Evolutionary conservation across 805 yeast species (phyloP).

Genomic region (Ogataea corticis): DNA sequence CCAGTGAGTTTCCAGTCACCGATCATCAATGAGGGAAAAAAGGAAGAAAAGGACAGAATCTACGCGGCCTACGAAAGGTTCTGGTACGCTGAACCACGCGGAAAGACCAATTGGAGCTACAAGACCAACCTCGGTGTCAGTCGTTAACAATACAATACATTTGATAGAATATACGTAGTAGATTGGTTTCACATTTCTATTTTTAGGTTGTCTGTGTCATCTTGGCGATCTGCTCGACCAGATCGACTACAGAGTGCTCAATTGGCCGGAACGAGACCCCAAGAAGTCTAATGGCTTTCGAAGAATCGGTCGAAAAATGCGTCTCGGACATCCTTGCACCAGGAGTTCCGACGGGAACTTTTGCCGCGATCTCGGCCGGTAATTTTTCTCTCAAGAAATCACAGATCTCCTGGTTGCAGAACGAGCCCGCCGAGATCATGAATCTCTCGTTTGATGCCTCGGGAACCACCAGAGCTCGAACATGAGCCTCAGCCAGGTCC

Average conservation of each 20-base stretch:
- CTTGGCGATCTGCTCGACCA: constrained; percentile 10
- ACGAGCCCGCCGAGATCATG: constrained; percentile 33
- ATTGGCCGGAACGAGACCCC: constrained; percentile 23
- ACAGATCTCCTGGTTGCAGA: constrained; percentile 33
- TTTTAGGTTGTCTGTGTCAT: background rate
- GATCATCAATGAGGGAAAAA: constrained; percentile 2
- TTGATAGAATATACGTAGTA: background rate
- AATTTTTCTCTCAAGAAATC: constrained; percentile 20
- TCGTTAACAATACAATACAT: background rate
- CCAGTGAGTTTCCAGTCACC: constrained; percentile 22
- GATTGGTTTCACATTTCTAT: no score
- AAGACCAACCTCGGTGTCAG: constrained; percentile 11
- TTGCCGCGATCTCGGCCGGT: constrained; percentile 10
- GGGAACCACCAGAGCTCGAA: constrained; percentile 33
- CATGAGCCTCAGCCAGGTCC: constrained; percentile 44
- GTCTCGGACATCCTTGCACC: constrained; percentile 22
- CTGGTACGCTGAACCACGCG: constrained; percentile 30
- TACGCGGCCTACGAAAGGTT: constrained; percentile 8
- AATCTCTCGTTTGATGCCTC: constrained; percentile 34
- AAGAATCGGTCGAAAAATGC: constrained; percentile 30
- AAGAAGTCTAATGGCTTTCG: constrained; percentile 24
- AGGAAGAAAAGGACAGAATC: constrained; percentile 6
- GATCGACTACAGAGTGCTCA: constrained; percentile 15
- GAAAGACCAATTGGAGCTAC: constrained; percentile 18
- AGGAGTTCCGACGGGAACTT: constrained; percentile 27